Conservation (phyloP, 768 basidiomycete genomes). For the Terana coerulea region DNA sequence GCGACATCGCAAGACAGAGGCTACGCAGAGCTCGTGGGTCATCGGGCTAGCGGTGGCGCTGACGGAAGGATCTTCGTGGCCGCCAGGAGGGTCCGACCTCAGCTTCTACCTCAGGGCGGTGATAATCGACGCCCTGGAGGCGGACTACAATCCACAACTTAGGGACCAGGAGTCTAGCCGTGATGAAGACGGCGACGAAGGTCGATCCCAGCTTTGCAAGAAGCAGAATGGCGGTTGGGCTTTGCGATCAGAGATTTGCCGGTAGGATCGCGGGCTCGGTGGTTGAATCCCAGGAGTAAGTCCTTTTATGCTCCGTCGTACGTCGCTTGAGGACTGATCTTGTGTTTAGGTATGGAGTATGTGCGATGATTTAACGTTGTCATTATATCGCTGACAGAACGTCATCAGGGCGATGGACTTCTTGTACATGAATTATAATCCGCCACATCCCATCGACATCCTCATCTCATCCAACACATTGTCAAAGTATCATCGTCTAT, state of each 20-base stretch:
- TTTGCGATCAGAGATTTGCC: constrained; percentile 80
- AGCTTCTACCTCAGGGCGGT: constrained; percentile 82
- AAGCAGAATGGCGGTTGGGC: constrained; percentile 73
- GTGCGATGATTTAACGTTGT: constrained; percentile 20
- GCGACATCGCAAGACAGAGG: neutral
- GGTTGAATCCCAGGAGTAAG: constrained; percentile 82
- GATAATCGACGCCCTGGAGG: constrained; percentile 74
- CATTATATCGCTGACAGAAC: too few relatives aligned
- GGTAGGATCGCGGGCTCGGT: constrained; percentile 60
- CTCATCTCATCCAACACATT: constrained; percentile 68
- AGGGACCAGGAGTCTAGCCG: neutral
- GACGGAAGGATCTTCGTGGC: constrained; percentile 77
- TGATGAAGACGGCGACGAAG: constrained; percentile 4
- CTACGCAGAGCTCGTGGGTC: constrained; percentile 37
- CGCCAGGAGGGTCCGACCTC: constrained; percentile 81
- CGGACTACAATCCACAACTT: constrained; percentile 3
- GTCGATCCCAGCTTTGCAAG: constrained; percentile 24
- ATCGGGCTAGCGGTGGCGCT: constrained; percentile 73
- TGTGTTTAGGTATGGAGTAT: constrained; percentile 44
- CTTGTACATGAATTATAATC: constrained; percentile 82
- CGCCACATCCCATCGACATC: constrained; percentile 72
- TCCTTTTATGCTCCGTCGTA: constrained; percentile 13
- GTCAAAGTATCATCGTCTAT: constrained; percentile 84
- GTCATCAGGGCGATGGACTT: constrained; percentile 83
- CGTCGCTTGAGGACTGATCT: constrained; percentile 24